phyloP scores from a whole-genome alignment of 2,329 filamentous ascomycete genomes.

The Calonectria hongkongensis region DNA sequence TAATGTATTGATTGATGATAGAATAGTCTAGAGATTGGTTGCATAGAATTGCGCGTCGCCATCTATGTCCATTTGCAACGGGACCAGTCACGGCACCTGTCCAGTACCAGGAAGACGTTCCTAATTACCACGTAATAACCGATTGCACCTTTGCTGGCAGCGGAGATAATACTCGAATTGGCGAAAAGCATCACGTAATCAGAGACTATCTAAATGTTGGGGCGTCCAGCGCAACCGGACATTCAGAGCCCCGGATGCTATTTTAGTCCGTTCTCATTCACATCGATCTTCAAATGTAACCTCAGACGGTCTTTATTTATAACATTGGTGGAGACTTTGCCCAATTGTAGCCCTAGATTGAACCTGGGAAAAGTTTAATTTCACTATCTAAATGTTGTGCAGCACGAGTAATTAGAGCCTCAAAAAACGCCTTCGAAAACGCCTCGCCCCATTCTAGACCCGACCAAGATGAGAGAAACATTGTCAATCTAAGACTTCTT shows the following conservation, averaged over 20 bases:
- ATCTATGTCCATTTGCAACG: too few species aligned
- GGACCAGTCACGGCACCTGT: too few species aligned
- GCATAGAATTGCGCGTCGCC: too few species aligned
- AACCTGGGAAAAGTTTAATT: background rate
- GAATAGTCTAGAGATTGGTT: too few species aligned
- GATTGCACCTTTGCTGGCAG: background rate
- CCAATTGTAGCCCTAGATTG: too few species aligned
- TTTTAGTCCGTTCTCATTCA: background rate
- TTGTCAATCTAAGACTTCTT: slow-evolving; percentile 5
- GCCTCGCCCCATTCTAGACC: background rate
- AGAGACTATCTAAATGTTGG: background rate
- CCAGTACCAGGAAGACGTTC: background rate
- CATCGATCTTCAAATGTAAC: background rate
- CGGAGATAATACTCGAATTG: background rate
- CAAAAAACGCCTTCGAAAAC: background rate
- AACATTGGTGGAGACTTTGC: background rate
- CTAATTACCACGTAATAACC: slow-evolving; percentile 9
- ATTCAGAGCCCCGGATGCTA: background rate
- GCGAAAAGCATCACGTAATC: background rate
- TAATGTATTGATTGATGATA: background rate
- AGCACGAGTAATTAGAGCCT: too few species aligned
- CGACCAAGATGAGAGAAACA: background rate
- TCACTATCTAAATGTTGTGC: background rate
- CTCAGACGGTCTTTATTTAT: background rate
- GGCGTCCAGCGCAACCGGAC: background rate